Percentiles rank a stretch among this genome's conserved stretches.
Conservation (phyloP, 495 filamentous ascomycete genomes). For the Neurospora pannonica region DNA sequence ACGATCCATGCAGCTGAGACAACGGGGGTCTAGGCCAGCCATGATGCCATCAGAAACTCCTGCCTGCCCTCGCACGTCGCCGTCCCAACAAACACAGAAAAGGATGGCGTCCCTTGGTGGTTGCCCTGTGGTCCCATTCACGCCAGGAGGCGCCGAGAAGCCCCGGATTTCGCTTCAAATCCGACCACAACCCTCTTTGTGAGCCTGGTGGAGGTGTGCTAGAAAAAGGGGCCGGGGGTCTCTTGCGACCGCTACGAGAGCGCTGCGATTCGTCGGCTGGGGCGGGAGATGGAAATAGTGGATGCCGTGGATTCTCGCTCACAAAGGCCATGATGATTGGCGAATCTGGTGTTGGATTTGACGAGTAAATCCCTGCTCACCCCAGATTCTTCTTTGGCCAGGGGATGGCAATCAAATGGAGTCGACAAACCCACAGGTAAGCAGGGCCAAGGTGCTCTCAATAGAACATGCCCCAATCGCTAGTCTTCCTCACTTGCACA, state of each 20-base stretch:
- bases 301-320: background rate
- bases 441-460: background rate
- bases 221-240: background rate
- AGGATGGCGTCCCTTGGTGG: background rate
- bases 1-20: background rate
- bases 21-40: background rate
- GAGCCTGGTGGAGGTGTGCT: background rate
- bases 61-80: background rate
- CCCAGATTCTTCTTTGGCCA: conserved; percentile 16
- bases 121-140: background rate
- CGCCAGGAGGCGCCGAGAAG: background rate
- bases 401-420: background rate
- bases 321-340: background rate
- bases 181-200: background rate
- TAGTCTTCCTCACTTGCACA: background rate
- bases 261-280: background rate
- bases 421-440: background rate
- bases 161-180: background rate
- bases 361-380: conserved; percentile 13
- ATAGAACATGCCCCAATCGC: background rate
- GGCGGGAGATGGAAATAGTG: background rate
- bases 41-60: background rate
- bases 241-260: background rate
- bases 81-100: background rate
- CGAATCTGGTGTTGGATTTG: background rate